phyloP scores from a whole-genome alignment of 768 basidiomycete genomes.

The Suillus discolor region DNA sequence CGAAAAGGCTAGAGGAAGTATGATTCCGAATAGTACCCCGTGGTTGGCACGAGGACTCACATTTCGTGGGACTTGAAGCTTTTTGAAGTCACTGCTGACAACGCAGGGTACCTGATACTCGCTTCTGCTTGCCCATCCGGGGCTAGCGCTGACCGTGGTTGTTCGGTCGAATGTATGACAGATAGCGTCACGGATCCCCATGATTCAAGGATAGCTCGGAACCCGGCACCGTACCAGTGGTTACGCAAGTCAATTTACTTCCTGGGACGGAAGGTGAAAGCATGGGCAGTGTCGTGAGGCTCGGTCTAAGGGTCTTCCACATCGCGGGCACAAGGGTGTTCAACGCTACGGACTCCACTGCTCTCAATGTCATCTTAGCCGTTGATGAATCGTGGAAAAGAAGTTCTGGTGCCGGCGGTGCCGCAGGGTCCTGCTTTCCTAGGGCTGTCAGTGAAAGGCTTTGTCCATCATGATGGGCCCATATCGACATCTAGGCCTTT shows the following conservation, averaged over 20 bases:
- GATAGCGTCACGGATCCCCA: not conserved
- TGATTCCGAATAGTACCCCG: not conserved
- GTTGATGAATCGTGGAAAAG: not conserved
- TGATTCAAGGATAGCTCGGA: not conserved
- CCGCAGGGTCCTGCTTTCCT: not conserved
- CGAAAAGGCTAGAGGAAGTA: not conserved
- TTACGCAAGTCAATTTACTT: not conserved
- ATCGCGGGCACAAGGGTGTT: not conserved
- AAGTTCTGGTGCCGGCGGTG: not conserved
- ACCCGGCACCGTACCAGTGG: not conserved
- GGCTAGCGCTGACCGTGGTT: not conserved
- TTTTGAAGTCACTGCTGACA: not conserved
- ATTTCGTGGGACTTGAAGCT: not conserved
- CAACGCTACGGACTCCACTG: too few species aligned
- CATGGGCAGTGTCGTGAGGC: not conserved
- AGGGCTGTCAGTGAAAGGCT: too few species aligned
- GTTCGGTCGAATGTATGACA: not conserved
- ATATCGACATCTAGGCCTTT: not conserved
- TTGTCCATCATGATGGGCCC: too few species aligned
- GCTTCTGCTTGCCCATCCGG: not conserved
- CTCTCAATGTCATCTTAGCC: not conserved
- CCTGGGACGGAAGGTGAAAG: not conserved
- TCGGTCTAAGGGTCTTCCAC: not conserved
- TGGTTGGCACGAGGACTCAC: not conserved
- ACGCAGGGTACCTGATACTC: not conserved